These are phyloP conservation scores for Glycine latifolia DNA, from an alignment of 306 rosid species.

Conservation along the genomic window DNA sequence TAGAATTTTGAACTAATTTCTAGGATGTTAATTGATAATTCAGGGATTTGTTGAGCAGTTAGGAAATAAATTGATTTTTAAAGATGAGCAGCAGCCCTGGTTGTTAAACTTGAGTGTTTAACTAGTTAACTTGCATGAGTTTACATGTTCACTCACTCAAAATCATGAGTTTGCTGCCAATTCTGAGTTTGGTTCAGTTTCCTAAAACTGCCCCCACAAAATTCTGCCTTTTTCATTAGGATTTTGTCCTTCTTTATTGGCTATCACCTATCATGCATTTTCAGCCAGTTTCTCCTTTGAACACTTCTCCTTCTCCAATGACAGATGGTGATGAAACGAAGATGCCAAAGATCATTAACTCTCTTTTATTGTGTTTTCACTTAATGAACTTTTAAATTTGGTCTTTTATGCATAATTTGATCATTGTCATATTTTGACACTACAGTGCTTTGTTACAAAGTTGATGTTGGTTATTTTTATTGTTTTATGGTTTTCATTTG, in stretches of 20 bases:
- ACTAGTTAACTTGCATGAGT: no score
- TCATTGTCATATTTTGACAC: not conserved
- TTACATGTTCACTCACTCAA: not conserved
- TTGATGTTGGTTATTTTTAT: not conserved
- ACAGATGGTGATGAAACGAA: not conserved
- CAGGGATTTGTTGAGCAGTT: not conserved
- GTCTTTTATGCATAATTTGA: not conserved
- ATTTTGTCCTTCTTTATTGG: not conserved
- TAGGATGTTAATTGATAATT: constrained; percentile 24
- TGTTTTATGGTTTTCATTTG: not conserved
- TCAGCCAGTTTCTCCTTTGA: not conserved
- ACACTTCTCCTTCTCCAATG: not conserved
- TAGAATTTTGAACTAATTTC: constrained; percentile 20
- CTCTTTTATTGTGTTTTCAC: not conserved
- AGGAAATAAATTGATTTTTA: not conserved
- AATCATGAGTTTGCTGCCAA: not conserved
- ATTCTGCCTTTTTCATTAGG: not conserved
- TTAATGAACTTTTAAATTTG: not conserved
- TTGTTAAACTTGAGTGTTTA: not conserved
- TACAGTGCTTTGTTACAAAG: not conserved
- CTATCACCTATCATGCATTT: not conserved
- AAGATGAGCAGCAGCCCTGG: not conserved
- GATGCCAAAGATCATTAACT: not conserved
- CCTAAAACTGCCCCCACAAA: not conserved
- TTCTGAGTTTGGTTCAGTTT: not conserved